A percentile compares a stretch with the other conserved stretches of the same genome.
Evolutionary conservation across 2,329 filamentous ascomycete species (phyloP).

Genomic region (Xylariaceae sp.): DNA sequence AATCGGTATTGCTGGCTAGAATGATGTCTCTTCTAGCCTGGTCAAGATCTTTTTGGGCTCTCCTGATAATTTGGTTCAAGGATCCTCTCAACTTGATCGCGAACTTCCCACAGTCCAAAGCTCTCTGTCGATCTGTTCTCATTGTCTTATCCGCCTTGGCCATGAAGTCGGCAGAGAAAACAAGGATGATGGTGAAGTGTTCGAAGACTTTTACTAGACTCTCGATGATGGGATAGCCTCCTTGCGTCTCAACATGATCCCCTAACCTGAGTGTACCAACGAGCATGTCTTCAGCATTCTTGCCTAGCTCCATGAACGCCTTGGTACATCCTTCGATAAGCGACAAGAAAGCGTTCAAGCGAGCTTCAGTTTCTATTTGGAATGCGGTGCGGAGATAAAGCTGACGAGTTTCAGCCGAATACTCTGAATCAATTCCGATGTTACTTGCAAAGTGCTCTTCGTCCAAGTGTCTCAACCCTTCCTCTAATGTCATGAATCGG

Average conservation of each 20-base stretch:
- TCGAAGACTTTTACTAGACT: conserved; percentile 11
- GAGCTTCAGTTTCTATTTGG: conserved; percentile 5
- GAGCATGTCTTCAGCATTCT: conserved; percentile 1
- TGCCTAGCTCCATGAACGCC: background rate
- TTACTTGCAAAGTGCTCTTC: background rate
- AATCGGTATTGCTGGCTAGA: conserved; percentile 6
- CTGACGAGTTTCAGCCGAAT: background rate
- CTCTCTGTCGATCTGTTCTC: background rate
- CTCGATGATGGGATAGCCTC: conserved; percentile 7
- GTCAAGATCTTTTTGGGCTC: conserved; percentile 7
- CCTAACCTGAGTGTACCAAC: background rate
- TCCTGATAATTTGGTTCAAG: background rate
- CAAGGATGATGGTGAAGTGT: conserved; percentile 2
- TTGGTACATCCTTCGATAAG: background rate
- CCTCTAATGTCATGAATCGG: background rate
- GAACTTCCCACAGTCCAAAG: background rate
- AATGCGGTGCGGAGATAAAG: conserved; percentile 2
- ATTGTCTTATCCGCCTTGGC: background rate
- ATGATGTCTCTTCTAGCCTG: conserved; percentile 9
- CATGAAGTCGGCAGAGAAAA: background rate
- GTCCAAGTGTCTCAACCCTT: conserved; percentile 4
- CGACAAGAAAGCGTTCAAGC: conserved; percentile 3
- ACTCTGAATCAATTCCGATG: background rate
- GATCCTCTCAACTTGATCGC: background rate
- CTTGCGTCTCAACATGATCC: background rate